phyloP scores from a whole-genome alignment of 345 rosid species.

The Acer campestre region DNA sequence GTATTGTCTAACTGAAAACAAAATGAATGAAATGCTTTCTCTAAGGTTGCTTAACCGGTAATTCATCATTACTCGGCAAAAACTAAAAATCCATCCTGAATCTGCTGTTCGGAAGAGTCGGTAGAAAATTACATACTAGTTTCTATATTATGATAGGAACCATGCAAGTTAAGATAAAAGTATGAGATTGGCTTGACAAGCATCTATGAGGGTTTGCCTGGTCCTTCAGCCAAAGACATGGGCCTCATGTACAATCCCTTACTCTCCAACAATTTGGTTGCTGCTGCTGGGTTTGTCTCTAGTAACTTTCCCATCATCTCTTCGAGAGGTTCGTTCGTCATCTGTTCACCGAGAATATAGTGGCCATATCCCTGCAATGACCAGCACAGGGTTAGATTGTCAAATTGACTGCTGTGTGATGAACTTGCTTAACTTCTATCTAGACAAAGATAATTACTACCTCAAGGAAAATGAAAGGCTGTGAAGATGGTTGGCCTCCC shows the following conservation, averaged over 20 bases:
- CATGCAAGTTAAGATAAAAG: background rate
- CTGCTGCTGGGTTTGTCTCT: constrained; percentile 47
- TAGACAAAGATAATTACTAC: constrained; percentile 22
- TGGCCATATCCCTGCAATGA: constrained; percentile 56
- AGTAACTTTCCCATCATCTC: constrained; percentile 48
- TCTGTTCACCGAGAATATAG: constrained; percentile 44
- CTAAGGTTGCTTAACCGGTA: background rate
- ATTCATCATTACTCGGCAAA: background rate
- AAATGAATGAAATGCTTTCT: background rate
- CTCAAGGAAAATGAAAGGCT: constrained; percentile 50
- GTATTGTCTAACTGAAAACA: background rate
- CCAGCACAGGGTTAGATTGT: constrained; percentile 3
- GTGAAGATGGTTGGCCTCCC: constrained; percentile 40
- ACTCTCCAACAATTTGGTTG: constrained; percentile 49
- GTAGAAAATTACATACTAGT: background rate
- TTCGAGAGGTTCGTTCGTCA: constrained; percentile 49
- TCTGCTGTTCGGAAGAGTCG: background rate
- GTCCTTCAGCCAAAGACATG: constrained; percentile 34
- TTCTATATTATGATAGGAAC: background rate
- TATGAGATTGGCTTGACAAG: background rate
- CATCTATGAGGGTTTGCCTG: constrained; percentile 18
- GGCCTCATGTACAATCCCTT: constrained; percentile 57
- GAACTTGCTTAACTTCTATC: background rate
- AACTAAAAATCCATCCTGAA: background rate
- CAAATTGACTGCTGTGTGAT: background rate